These are phyloP conservation scores for Apium graveolens DNA, from an alignment of 129 eudicot species.

Conservation along the genomic window DNA sequence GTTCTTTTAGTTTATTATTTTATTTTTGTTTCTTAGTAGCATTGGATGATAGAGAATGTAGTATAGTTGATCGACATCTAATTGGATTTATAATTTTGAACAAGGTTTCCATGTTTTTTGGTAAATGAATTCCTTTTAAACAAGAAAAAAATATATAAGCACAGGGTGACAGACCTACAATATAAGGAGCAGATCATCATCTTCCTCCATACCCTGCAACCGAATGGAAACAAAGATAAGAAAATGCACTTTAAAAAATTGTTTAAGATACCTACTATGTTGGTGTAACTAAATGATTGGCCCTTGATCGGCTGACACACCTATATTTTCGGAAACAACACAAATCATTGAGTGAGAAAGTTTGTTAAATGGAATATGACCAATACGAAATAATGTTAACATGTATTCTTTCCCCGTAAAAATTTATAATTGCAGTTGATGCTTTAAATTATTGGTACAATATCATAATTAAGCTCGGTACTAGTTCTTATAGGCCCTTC, in stretches of 20 bases:
- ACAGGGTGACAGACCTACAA: neutral
- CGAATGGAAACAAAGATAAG: neutral
- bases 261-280: neutral
- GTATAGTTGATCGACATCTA: neutral
- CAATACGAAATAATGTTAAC: neutral
- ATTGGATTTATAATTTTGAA: neutral
- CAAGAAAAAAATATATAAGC: neutral
- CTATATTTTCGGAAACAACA: neutral
- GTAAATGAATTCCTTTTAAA: neutral
- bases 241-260: neutral
- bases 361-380: neutral
- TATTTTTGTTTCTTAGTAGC: neutral
- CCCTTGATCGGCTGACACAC: neutral
- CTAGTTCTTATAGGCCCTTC: neutral
- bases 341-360: neutral
- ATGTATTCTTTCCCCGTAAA: neutral
- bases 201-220: neutral
- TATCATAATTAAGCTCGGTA: neutral
- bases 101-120: neutral
- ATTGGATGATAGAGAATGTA: neutral
- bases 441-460: neutral
- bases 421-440: neutral
- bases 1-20: neutral
- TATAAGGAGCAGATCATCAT: neutral
- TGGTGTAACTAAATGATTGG: neutral